These are phyloP conservation scores for Phytophthora sp. DNA, from an alignment of 352 stramenopile species.

Conservation along the genomic window DNA sequence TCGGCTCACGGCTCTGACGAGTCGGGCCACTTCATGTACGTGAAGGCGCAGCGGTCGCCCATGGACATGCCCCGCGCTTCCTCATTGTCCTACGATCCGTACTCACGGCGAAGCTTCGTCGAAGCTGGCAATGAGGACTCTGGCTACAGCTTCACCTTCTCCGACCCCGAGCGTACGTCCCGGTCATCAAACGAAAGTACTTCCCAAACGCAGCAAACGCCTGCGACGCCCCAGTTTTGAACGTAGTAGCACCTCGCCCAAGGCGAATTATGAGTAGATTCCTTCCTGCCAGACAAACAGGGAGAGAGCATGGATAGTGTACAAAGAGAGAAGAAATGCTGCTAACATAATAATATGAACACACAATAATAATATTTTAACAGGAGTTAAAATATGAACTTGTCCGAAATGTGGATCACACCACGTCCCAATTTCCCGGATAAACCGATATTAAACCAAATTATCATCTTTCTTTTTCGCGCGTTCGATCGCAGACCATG, in stretches of 20 bases:
- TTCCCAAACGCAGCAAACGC: constrained; percentile 18
- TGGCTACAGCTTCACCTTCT: constrained; percentile 51
- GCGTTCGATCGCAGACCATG: constrained; percentile 27
- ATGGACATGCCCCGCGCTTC: constrained; percentile 41
- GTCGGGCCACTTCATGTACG: constrained; percentile 59
- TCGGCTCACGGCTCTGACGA: constrained; percentile 44
- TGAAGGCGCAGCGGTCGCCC: constrained; percentile 50
- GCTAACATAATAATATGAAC: constrained; percentile 18
- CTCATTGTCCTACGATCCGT: constrained; percentile 66
- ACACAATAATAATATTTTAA: constrained; percentile 19
- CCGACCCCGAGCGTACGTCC: constrained; percentile 28
- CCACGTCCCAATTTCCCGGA: neutral
- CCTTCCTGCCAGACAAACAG: too few relatives aligned
- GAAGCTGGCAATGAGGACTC: constrained; percentile 35
- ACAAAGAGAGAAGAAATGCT: constrained; percentile 13
- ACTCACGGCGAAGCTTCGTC: constrained; percentile 46
- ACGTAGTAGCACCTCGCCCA: neutral
- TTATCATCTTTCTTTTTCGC: constrained; percentile 14
- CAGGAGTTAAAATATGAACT: too few relatives aligned
- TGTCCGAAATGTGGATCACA: constrained; percentile 22
- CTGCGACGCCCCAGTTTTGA: constrained; percentile 31
- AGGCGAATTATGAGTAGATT: constrained; percentile 5
- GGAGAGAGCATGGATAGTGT: constrained; percentile 5
- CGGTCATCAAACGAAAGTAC: constrained; percentile 20
- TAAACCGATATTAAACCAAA: constrained; percentile 9